phyloP scores from a whole-genome alignment of 805 yeast species.

The Starmerella bacillaris region DNA sequence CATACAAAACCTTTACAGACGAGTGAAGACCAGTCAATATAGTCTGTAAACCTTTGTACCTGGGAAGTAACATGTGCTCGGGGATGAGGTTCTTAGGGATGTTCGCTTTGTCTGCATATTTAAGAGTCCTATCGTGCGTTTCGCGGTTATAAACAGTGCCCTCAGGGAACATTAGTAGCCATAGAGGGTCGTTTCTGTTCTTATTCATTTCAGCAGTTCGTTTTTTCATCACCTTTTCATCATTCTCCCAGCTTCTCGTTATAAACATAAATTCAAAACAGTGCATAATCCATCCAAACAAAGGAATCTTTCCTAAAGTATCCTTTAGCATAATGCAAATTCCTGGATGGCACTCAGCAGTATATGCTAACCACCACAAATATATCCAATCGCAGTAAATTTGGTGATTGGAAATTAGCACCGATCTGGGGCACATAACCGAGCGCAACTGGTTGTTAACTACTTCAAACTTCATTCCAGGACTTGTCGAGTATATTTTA shows the following conservation, averaged over 20 bases:
- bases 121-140: conserved; percentile 40
- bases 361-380: conserved; percentile 69
- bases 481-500: conserved; percentile 8
- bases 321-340: conserved; percentile 64
- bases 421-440: conserved; percentile 32
- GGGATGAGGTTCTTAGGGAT: conserved; percentile 23
- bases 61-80: conserved; percentile 60
- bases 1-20: conserved; percentile 39
- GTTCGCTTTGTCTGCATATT: conserved; percentile 35
- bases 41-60: conserved; percentile 60
- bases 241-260: conserved; percentile 72
- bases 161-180: conserved; percentile 74
- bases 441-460: conserved; percentile 9
- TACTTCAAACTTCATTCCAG: background rate
- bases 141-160: conserved; percentile 70
- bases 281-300: conserved; percentile 74
- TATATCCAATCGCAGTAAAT: conserved; percentile 87
- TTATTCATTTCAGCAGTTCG: conserved; percentile 24
- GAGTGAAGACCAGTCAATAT: conserved; percentile 35
- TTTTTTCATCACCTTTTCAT: conserved; percentile 27
- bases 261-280: conserved; percentile 61
- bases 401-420: conserved; percentile 79
- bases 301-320: conserved; percentile 48
- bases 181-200: conserved; percentile 35
- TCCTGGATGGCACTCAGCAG: conserved; percentile 44